phyloP scores from a whole-genome alignment of 306 rosid species.

The Alnus rubra region DNA sequence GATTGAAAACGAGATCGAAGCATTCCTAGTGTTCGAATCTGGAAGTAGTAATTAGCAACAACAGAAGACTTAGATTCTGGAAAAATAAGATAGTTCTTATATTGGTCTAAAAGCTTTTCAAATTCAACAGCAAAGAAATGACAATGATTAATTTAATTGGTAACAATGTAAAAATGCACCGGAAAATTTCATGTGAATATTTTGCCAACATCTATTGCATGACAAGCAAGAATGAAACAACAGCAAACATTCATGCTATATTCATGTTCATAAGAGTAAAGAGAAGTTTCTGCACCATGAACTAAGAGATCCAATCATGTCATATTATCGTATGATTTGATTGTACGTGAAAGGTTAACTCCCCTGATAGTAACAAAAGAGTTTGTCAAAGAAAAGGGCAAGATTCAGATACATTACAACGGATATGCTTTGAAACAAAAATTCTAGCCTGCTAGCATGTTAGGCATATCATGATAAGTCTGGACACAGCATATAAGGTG shows the following conservation, averaged over 20 bases:
- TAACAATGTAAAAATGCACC: not conserved
- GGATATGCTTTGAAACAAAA: not conserved
- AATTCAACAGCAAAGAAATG: not conserved
- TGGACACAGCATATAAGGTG: not conserved
- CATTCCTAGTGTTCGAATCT: slow-evolving; percentile 99
- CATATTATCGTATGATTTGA: not conserved
- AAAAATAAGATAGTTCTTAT: not conserved
- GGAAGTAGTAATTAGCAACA: slow-evolving; percentile 23
- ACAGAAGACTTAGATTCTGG: not conserved
- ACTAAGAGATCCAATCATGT: not conserved
- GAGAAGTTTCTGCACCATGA: not conserved
- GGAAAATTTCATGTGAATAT: not conserved
- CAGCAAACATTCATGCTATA: not conserved
- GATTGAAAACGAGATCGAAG: slow-evolving; percentile 90
- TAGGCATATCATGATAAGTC: not conserved
- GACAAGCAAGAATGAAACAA: not conserved
- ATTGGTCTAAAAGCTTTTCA: not conserved
- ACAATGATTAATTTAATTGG: not conserved
- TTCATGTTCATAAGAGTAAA: not conserved
- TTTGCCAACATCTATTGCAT: not conserved
- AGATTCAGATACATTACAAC: not conserved
- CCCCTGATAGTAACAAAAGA: not conserved
- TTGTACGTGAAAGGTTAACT: not conserved
- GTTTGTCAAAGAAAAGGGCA: not conserved
- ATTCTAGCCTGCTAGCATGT: not conserved